A percentile compares a stretch with the other conserved stretches of the same genome.
Evolutionary conservation across 2,329 filamentous ascomycete genomes (phyloP).

Genomic region (Xylaria sp.): DNA sequence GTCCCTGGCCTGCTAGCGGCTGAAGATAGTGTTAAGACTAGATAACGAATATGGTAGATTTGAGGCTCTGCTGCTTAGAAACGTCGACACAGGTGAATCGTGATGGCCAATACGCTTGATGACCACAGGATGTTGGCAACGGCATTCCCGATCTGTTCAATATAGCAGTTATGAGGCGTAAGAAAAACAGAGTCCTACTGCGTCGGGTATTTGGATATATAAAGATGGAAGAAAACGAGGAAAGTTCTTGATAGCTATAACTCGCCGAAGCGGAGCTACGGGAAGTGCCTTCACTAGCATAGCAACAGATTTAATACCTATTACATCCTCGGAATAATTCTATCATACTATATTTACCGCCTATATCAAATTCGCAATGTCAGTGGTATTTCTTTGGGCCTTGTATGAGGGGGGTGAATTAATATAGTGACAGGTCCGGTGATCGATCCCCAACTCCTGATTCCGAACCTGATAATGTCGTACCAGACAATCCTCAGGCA

Average conservation of each 20-base stretch:
- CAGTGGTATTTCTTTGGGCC: neutral
- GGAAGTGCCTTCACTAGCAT: neutral
- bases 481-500: neutral
- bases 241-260: neutral
- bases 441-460: neutral
- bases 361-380: conserved; percentile 7
- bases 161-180: neutral
- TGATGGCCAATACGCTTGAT: neutral
- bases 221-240: neutral
- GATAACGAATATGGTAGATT: neutral
- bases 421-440: neutral
- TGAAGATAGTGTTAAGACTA: neutral
- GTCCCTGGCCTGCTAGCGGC: neutral
- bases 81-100: neutral
- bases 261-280: neutral
- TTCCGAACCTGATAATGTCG: neutral
- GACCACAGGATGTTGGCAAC: neutral
- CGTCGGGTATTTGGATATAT: conserved; percentile 2
- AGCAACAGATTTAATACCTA: too few species aligned
- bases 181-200: neutral
- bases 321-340: neutral
- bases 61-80: conserved; percentile 18
- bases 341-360: neutral
- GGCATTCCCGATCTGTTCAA: conserved; percentile 6
- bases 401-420: neutral